Evolutionary conservation across 345 rosid species (phyloP).

Genomic region (Syzygium oleosum): DNA sequence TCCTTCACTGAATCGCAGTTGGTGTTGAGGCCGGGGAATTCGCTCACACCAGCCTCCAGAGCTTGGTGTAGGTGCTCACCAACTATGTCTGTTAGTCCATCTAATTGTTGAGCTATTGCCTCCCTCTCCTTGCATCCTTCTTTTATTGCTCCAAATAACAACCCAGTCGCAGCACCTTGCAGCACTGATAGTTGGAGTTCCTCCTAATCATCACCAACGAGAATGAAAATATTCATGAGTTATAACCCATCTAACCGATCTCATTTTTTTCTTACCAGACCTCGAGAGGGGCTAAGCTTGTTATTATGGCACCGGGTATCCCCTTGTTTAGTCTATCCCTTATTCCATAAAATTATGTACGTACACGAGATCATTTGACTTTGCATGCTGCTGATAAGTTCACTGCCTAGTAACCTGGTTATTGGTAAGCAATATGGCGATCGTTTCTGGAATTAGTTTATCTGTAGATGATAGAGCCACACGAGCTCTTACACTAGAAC

Average conservation of each 20-base stretch:
- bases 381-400: background rate
- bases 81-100: background rate
- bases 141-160: background rate
- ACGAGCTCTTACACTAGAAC: background rate
- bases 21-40: background rate
- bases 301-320: background rate
- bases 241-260: background rate
- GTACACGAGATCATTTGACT: background rate
- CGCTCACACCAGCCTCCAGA: background rate
- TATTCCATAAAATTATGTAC: background rate
- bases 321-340: background rate
- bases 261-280: background rate
- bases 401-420: background rate
- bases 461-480: background rate
- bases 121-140: background rate
- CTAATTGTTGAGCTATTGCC: background rate
- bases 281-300: background rate
- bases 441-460: background rate
- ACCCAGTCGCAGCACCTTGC: background rate
- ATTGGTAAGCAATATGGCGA: background rate
- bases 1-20: background rate
- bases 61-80: background rate
- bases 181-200: background rate
- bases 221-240: background rate
- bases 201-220: background rate